Conservation (phyloP, 2,329 filamentous ascomycete genomes). For the Aschersonia sp. region DNA sequence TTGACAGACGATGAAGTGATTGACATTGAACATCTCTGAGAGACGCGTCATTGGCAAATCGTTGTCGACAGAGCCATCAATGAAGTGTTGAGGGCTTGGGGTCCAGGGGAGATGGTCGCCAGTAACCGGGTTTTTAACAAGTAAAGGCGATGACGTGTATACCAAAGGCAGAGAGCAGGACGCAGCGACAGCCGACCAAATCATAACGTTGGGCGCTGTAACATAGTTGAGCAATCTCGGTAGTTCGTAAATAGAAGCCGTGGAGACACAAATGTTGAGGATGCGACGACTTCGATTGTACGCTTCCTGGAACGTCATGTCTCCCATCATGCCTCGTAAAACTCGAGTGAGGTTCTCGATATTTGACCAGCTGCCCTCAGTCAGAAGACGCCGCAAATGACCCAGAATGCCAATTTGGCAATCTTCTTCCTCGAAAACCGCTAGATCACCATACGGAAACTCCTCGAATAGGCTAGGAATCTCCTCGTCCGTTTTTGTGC, state of each 20-base stretch:
- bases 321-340: constrained; percentile 67
- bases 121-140: constrained; percentile 74
- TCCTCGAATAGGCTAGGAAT: constrained; percentile 52
- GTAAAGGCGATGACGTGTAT: constrained; percentile 63
- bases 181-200: constrained; percentile 93
- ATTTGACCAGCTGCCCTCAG: constrained; percentile 73
- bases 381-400: constrained; percentile 59
- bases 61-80: constrained; percentile 90
- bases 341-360: constrained; percentile 68
- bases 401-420: constrained; percentile 47
- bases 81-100: constrained; percentile 70
- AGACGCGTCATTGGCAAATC: constrained; percentile 83
- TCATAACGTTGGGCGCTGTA: constrained; percentile 84
- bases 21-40: constrained; percentile 94
- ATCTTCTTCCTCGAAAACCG: constrained; percentile 56
- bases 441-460: constrained; percentile 68
- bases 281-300: constrained; percentile 90
- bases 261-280: constrained; percentile 87
- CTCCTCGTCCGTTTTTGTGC: constrained; percentile 64
- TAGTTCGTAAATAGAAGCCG: constrained; percentile 73
- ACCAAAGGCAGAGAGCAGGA: constrained; percentile 86
- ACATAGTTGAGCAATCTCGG: constrained; percentile 83
- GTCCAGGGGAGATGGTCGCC: constrained; percentile 73
- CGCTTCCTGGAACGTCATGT: constrained; percentile 89
- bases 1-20: constrained; percentile 95